Percentiles rank a stretch among this genome's conserved stretches.
Evolutionary conservation across 2,329 filamentous ascomycete species (phyloP).

Genomic region (Phyllosticta citrichinensis): DNA sequence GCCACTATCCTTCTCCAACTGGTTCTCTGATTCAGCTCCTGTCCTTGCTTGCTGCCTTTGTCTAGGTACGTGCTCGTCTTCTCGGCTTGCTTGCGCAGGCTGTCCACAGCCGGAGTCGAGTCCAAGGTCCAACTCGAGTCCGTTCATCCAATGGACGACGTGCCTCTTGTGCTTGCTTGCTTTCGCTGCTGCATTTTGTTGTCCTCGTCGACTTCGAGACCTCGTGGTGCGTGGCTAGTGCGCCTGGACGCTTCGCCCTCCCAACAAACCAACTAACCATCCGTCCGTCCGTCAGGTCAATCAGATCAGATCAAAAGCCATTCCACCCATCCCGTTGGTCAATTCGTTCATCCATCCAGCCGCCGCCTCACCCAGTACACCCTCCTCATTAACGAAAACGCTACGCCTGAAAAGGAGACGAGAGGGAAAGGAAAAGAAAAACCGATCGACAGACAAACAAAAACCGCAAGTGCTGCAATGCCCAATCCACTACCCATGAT

Average conservation of each 20-base stretch:
- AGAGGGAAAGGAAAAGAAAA: not conserved
- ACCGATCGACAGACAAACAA: not conserved
- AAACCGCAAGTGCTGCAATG: not conserved
- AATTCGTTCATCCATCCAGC: not conserved
- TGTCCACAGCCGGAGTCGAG: no score
- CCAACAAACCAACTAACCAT: not conserved
- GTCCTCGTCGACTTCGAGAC: not conserved
- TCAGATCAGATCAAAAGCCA: not conserved
- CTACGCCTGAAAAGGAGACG: not conserved
- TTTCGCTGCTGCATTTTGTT: no score
- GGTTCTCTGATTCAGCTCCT: no score
- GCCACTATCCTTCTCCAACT: no score
- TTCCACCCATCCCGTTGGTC: no score
- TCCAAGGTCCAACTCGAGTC: not conserved
- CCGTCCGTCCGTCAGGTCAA: not conserved
- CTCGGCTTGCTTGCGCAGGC: no score
- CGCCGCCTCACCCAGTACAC: no score
- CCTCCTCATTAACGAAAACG: not conserved
- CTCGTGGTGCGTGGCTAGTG: not conserved
- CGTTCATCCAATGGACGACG: not conserved
- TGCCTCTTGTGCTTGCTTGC: not conserved
- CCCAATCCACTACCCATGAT: slow-evolving; percentile 4
- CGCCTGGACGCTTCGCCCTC: not conserved
- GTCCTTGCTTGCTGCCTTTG: no score
- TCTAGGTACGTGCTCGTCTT: no score